A percentile compares a stretch with the other conserved stretches of the same genome.
These are phyloP conservation scores for Podospora bellae-mahoneyi DNA, from an alignment of 495 filamentous ascomycete species.

Conservation along the genomic window DNA sequence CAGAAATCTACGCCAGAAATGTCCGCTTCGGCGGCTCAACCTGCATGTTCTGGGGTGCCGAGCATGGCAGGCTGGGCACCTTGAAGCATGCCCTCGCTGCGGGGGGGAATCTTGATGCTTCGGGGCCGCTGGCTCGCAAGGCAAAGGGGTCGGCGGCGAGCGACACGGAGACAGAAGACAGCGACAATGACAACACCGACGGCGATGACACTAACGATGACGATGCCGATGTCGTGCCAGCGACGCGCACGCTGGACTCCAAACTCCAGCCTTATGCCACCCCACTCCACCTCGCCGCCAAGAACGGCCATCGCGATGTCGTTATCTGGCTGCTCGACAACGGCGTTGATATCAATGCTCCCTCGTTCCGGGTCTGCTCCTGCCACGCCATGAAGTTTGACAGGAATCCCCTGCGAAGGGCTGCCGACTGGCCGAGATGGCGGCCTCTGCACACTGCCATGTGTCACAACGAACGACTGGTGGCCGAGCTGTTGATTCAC, in stretches of 20 bases:
- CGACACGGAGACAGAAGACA: constrained; percentile 8
- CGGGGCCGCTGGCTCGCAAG: constrained; percentile 21
- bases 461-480: constrained; percentile 31
- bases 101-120: constrained; percentile 27
- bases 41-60: constrained; percentile 28
- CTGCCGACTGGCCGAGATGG: constrained; percentile 28
- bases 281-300: constrained; percentile 34
- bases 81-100: constrained; percentile 26
- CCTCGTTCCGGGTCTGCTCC: constrained; percentile 30
- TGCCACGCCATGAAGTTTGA: constrained; percentile 26
- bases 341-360: constrained; percentile 31
- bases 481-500: constrained; percentile 34
- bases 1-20: constrained; percentile 26
- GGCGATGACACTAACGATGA: constrained; percentile 4
- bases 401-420: constrained; percentile 14
- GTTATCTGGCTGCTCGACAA: constrained; percentile 33
- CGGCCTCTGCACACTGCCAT: constrained; percentile 37
- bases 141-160: neutral
- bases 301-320: constrained; percentile 32
- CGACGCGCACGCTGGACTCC: constrained; percentile 9
- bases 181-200: constrained; percentile 6
- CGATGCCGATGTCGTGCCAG: constrained; percentile 10
- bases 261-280: constrained; percentile 24
- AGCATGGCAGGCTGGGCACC: constrained; percentile 27
- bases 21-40: constrained; percentile 13